These are phyloP conservation scores for Aristolochia californica DNA, from an alignment of 164 flowering plant genomes.

Conservation along the genomic window DNA sequence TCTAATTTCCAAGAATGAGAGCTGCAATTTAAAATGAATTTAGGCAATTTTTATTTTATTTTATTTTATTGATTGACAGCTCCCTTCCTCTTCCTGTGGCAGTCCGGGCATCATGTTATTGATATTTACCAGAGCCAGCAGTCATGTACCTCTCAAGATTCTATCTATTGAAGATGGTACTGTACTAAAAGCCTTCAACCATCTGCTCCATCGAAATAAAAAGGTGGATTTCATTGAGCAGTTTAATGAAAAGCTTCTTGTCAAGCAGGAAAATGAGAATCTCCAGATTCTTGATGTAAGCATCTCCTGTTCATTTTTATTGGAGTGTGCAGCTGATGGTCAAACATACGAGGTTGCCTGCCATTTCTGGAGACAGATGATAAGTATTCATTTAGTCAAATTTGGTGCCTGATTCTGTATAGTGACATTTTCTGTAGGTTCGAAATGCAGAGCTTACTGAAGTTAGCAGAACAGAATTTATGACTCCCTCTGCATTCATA, in stretches of 20 bases:
- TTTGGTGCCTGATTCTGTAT: not conserved
- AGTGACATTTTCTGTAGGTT: slow-evolving; percentile 35
- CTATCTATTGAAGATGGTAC: slow-evolving; percentile 91
- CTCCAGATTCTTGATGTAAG: slow-evolving; percentile 26
- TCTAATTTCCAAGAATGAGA: no score
- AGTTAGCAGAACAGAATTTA: slow-evolving; percentile 79
- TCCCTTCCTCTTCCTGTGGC: slow-evolving; percentile 7
- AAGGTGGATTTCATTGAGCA: slow-evolving; percentile 59
- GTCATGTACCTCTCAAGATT: slow-evolving; percentile 80
- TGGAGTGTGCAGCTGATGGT: no score
- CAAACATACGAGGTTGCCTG: not conserved
- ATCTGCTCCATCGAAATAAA: slow-evolving; percentile 77
- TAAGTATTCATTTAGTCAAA: no score
- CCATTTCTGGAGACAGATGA: no score
- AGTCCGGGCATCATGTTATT: slow-evolving; percentile 94
- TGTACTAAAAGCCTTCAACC: slow-evolving; percentile 74
- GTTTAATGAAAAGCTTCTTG: slow-evolving; percentile 30
- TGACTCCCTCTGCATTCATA: slow-evolving; percentile 98
- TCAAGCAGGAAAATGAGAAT: slow-evolving; percentile 28
- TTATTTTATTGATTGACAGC: not conserved
- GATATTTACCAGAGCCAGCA: slow-evolving; percentile 45
- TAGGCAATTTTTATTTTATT: not conserved
- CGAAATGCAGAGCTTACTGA: slow-evolving; percentile 67
- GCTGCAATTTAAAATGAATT: not conserved
- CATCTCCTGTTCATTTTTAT: not conserved